These are phyloP conservation scores for Corylus avellana DNA, from an alignment of 306 rosid genomes.

Conservation along the genomic window DNA sequence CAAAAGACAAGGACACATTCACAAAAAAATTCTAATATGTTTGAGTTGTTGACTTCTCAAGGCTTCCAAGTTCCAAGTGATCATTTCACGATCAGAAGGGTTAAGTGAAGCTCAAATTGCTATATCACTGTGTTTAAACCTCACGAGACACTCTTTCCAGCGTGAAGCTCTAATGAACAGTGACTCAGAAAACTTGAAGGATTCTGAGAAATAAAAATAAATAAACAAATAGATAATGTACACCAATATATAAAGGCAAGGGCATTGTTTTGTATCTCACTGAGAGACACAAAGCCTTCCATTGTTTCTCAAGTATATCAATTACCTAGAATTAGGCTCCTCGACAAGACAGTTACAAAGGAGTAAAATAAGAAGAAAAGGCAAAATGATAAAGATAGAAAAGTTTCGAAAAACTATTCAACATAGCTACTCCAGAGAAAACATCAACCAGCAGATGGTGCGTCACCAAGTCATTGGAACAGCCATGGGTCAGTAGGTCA, in stretches of 20 bases:
- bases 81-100: conserved; percentile 33
- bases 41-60: conserved; percentile 21
- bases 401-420: not conserved
- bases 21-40: conserved; percentile 22
- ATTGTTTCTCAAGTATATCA: not conserved
- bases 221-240: not conserved
- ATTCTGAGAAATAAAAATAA: not conserved
- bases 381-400: too few species aligned
- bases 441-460: not conserved
- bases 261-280: not conserved
- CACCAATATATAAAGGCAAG: not conserved
- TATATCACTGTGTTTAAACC: conserved; percentile 46
- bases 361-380: not conserved
- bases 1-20: not conserved
- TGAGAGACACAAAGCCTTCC: not conserved
- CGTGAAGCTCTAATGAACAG: conserved; percentile 40
- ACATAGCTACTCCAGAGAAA: not conserved
- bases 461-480: not conserved
- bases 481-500: not conserved
- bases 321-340: not conserved
- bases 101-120: conserved; percentile 22
- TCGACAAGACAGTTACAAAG: not conserved
- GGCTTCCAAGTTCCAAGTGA: conserved; percentile 34
- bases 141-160: conserved; percentile 27
- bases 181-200: conserved; percentile 16